Base-by-base conservation (phyloP, 352 stramenopile genomes). In the Phytophthora nicotianae region DNA sequence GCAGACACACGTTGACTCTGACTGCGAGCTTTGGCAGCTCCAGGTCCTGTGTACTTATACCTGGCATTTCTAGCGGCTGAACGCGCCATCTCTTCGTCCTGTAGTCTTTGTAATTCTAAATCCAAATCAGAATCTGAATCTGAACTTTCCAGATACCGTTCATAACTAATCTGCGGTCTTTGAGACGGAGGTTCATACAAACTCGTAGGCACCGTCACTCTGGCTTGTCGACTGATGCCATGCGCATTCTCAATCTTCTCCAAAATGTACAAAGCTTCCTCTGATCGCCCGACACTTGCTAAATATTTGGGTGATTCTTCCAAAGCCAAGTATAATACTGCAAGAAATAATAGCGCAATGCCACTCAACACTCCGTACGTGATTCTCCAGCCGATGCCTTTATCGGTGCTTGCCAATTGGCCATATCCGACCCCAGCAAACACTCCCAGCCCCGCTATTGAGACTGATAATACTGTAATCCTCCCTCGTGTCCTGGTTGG, bases 301-400 rank as follows among this genome's bases (percentile, higher is more conserved):
- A 93, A 65, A 54, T 86, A 93, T 53, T 86, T 87, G 19, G 84
- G 84, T 10, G 82, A 89, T 38, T 93, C 84, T 16, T 72, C 63
- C 23, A 91, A 52, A 8, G 41, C 58, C 21, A 74, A 16, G 38
- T 64, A 73, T 1, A 83, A 40, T 26, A 72, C 29, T 0, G 63
- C 50, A 5, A 70, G 20, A 32, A 74, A 73, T 6, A 83, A 5
- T 3, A 65, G 4, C 13, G 65, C 62, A 19, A 72, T 57, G 24
- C 62, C 71, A 58, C 72, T 75, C 27, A 78, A 21, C 8, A 83
- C 43, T 13, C 46, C 50, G 46, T 72, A 72, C 13, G 55, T 62
- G 7, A 46, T 37, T 62, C 67, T 62, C 72, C 61, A 84, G 1
- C 57, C 49, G 2, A 79, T 29, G 29, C 54, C 66, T 46, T 62